phyloP scores from a whole-genome alignment of 2,329 filamentous ascomycete species.

The Scedosporium boydii region DNA sequence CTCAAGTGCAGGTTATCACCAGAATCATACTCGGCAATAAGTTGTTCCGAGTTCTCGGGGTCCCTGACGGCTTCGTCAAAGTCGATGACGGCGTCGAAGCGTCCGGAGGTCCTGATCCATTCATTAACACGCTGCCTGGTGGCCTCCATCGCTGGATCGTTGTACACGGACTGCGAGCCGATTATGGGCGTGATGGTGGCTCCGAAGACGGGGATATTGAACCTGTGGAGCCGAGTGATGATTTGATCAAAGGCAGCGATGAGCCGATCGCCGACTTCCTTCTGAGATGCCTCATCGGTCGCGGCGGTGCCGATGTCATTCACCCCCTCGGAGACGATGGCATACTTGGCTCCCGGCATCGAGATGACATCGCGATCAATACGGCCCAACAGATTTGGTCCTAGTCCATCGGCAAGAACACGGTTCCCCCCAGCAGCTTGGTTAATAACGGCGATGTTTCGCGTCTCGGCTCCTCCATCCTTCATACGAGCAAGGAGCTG shows the following conservation, averaged over 20 bases:
- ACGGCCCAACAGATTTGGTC: slow-evolving; percentile 46
- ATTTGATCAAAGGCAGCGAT: slow-evolving; percentile 49
- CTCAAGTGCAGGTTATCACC: slow-evolving; percentile 55
- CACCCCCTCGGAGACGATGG: slow-evolving; percentile 52
- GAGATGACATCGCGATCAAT: slow-evolving; percentile 52
- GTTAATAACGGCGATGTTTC: slow-evolving; percentile 42
- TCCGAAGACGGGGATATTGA: slow-evolving; percentile 44
- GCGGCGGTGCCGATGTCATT: slow-evolving; percentile 52
- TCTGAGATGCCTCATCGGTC: slow-evolving; percentile 31
- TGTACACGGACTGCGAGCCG: slow-evolving; percentile 41
- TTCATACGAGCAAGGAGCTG: slow-evolving; percentile 34
- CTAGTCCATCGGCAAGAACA: slow-evolving; percentile 47
- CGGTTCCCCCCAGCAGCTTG: slow-evolving; percentile 56
- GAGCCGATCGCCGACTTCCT: slow-evolving; percentile 33
- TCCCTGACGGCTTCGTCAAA: slow-evolving; percentile 49
- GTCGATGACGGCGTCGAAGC: slow-evolving; percentile 53
- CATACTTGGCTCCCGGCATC: slow-evolving; percentile 43
- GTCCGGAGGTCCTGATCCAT: slow-evolving; percentile 44
- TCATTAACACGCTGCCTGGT: slow-evolving; percentile 46
- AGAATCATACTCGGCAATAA: slow-evolving; percentile 36
- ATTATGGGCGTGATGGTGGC: slow-evolving; percentile 40
- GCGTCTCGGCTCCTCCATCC: slow-evolving; percentile 21
- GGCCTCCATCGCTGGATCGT: slow-evolving; percentile 37
- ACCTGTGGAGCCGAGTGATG: slow-evolving; percentile 38
- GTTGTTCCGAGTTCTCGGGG: slow-evolving; percentile 24